Conservation (phyloP, 148 eudicot genomes). For the Diospyros kaki region DNA sequence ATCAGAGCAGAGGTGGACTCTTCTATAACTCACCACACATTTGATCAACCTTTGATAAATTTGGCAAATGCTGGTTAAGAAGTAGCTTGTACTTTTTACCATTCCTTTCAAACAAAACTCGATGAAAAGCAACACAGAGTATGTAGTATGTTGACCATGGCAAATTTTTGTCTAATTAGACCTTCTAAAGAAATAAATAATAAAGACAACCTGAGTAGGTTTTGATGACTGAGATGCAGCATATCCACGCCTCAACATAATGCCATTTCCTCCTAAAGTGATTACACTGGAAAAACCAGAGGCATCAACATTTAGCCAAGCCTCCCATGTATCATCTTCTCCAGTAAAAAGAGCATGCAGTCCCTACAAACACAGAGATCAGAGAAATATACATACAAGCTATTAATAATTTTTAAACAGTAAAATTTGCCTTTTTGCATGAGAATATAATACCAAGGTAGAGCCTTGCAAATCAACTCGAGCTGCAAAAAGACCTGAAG, state of each 20-base stretch:
- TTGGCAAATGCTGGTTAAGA: too few relatives aligned
- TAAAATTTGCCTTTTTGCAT: slow-evolving; percentile 9
- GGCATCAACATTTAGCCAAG: slow-evolving; percentile 83
- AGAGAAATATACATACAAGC: background rate
- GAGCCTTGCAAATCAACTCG: slow-evolving; percentile 94
- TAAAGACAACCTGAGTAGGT: slow-evolving; percentile 70
- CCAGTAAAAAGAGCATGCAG: slow-evolving; percentile 91
- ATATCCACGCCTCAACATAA: slow-evolving; percentile 91
- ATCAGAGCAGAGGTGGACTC: too few relatives aligned
- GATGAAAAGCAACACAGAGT: too few relatives aligned
- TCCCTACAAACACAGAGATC: slow-evolving; percentile 50
- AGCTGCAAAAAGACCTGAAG: slow-evolving; percentile 96
- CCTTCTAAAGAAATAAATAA: slow-evolving; percentile 1
- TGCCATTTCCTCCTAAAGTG: slow-evolving; percentile 58
- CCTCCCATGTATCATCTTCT: slow-evolving; percentile 98
- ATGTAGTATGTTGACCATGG: too few relatives aligned
- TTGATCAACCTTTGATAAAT: too few relatives aligned
- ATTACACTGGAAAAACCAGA: slow-evolving; percentile 72
- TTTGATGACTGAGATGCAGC: slow-evolving; percentile 78
- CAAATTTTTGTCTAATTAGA: background rate
- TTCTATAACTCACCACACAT: too few relatives aligned
- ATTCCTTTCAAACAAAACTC: too few relatives aligned
- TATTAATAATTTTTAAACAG: background rate
- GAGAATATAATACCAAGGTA: slow-evolving; percentile 51
- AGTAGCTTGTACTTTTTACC: too few relatives aligned